Base-by-base conservation (phyloP, 1,139 yeast genomes). In the Taphrina deformans region DNA sequence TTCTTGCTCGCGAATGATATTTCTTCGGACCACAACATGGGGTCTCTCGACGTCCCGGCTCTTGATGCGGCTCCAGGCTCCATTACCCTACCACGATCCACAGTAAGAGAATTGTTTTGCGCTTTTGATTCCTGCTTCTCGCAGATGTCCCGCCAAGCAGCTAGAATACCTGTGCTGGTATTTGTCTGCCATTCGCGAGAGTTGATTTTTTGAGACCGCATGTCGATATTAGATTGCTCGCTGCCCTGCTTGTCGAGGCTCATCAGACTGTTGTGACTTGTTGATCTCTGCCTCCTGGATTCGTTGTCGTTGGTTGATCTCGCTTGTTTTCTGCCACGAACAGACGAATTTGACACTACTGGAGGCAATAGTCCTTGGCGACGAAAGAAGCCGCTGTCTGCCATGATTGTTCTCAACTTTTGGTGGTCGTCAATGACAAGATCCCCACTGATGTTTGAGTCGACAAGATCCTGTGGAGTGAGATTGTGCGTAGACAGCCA, bases 111-210 rank as follows among this genome's bases (percentile, higher is more conserved):
- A 27, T 50, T 18, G 40, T 29, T 38, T 29, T 48, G 56, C 10
- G 5, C 33, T 14, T 16, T 12, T 1, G 58, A n/a, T 29, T 55
- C 56, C 18, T 61, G 61, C 18, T 18, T 29, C 2, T 61, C 38
- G 27, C 67, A 53, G 21, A 65, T 48, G 5, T 55, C 63, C n/a
- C 65, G 65, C 67, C 67, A 64, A 10, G 67, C 67, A 3, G 67
- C 62, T 26, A 65, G 51, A 35, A 65, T 65, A n/a, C 65, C 65
- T 2, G 67, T 48, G 45, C 60, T 46, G 18, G 67, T 33, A 26
- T 29, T 55, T 9, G 48, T 46, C 23, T 61, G 67, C 67, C 66
- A 65, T 23, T 65, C 50, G 10, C 24, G 44, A 5, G 64, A 50
- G 41, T 62, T 59, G 24, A 65, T 50, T 33, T 27, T 35, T 2